Base-by-base conservation (phyloP, 1,284 basidiomycete species). In the Tetrapyrgos nigripes region DNA sequence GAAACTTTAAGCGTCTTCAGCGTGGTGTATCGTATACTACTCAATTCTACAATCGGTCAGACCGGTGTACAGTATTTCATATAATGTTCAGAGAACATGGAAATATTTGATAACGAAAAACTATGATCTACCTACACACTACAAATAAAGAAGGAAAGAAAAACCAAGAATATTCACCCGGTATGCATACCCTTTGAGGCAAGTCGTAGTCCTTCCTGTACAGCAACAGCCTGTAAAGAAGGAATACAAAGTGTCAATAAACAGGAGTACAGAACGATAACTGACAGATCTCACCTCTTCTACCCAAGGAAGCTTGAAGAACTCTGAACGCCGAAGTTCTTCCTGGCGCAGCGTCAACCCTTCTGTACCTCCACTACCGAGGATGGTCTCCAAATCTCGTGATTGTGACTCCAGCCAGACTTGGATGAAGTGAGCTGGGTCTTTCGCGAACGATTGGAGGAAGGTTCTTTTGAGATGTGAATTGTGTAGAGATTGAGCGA, bases 341-440 rank as follows among this genome's bases (percentile, higher is more conserved):
- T 97, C 95, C 58, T 93, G 91, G 19, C 92, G 79, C 11, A 96
- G 83, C 0, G 88, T 89, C 61, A 88, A 83, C 29, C 93, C 94
- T 69, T 93, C 89, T 24, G 87, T 88, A 3, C 91, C 87, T 2
- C 94, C 94, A 72, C 89, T 93, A 40, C 92, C 93, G n/a, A 98
- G 81, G 59, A 97, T 84, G 58, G 85, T 88, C 73, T 97, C 94
- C 43, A 99, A 75, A 73, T 97, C 95, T 19, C 93, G 83, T 29
- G 94, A 92, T 73, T 98, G 97, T 3, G 92, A 94, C 57, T 91
- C 91, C 33, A 98, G 77, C 93, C 93, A 98, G 3, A 86, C 91
- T 65, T 94, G 88, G 57, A 97, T 90, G 70, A 98, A 97, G 31
- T 80, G 81, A 1, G 87, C 82, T 0, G 95, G 94, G 58, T 95